These are phyloP conservation scores for Globisporangium paddicum DNA, from an alignment of 352 stramenopile species.

Conservation along the genomic window DNA sequence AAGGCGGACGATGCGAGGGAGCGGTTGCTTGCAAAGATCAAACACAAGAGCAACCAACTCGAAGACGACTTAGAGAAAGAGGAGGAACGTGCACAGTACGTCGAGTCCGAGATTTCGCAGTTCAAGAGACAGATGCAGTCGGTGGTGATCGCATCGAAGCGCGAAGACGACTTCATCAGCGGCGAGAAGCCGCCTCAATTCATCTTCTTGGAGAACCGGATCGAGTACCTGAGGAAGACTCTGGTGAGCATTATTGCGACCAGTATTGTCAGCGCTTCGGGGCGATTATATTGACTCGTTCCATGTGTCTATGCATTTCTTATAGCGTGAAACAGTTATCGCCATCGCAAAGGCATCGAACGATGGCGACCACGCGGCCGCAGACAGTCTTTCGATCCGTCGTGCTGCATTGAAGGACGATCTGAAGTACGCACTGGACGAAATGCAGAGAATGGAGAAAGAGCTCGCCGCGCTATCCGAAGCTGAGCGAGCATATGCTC, in stretches of 20 bases:
- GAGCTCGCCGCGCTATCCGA: conserved; percentile 34
- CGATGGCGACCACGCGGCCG: conserved; percentile 46
- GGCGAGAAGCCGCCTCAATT: conserved; percentile 71
- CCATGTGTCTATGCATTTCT: background rate
- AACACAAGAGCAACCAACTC: conserved; percentile 40
- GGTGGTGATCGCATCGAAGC: conserved; percentile 52
- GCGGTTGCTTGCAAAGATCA: conserved; percentile 52
- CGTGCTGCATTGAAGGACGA: conserved; percentile 65
- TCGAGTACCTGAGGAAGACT: conserved; percentile 58
- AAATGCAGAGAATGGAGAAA: conserved; percentile 67
- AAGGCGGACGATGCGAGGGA: conserved; percentile 55
- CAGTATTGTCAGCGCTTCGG: background rate
- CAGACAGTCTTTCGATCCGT: conserved; percentile 60
- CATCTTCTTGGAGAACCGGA: conserved; percentile 77
- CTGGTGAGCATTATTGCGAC: conserved; percentile 29
- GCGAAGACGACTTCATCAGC: conserved; percentile 77
- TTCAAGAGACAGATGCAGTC: conserved; percentile 66
- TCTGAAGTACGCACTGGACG: conserved; percentile 55
- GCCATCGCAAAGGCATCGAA: conserved; percentile 50
- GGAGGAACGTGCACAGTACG: conserved; percentile 38
- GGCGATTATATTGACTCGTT: background rate
- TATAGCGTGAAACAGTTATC: conserved; percentile 51
- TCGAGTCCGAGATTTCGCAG: conserved; percentile 63
- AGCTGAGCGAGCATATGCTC: conserved; percentile 18
- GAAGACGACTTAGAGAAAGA: conserved; percentile 62